Evolutionary conservation across 2,329 filamentous ascomycete species (phyloP), one percentile per base, ranked within the genome.

Genomic region (Alternaria alternata): DNA sequence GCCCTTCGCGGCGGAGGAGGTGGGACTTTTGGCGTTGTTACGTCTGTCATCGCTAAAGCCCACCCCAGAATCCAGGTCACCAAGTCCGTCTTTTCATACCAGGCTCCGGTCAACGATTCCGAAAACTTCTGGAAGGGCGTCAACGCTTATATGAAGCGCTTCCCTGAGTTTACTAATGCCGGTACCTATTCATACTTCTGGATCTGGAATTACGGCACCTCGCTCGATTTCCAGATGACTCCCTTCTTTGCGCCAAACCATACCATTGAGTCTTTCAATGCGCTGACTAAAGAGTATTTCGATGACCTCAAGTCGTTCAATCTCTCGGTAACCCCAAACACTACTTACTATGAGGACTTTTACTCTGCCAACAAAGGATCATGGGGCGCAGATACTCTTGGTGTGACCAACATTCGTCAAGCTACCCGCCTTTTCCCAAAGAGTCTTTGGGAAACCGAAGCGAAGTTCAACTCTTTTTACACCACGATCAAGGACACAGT

Each of bases 351-450:
- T 41, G 59, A 64, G 8, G 59, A 62, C 22, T 66, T 71, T 44
- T 69, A 66, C 34, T 54, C 60, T 3, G 66, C 68, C 3, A 66
- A 69, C 54, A 48, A 69, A 24, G 59, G 46, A 18, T 67, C 67
- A 26, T 72, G 66, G 41, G 68, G 65, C 30, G 59, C 61, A 14
- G 57, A 64, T 69, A 73, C 62, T 66, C 75, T 74, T 62, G 79
- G 84, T 32, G 56, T 57, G n/a, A 59, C 56, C 1, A 48, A 26
- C 49, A 54, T 59, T 24, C 56, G 56, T 24, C 56, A 59, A 54
- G 56, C 56, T 20, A 59, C 56, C 6, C 64, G 69, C 22, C 64
- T 69, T 22, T 60, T 72, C 39, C 67, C 67, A 12, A 64, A 63
- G 16, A 62, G 55, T 3, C 61, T 67, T 14, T 71, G 67, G 65